phyloP scores from a whole-genome alignment of 306 rosid species.

The Lathyrus oleraceus region DNA sequence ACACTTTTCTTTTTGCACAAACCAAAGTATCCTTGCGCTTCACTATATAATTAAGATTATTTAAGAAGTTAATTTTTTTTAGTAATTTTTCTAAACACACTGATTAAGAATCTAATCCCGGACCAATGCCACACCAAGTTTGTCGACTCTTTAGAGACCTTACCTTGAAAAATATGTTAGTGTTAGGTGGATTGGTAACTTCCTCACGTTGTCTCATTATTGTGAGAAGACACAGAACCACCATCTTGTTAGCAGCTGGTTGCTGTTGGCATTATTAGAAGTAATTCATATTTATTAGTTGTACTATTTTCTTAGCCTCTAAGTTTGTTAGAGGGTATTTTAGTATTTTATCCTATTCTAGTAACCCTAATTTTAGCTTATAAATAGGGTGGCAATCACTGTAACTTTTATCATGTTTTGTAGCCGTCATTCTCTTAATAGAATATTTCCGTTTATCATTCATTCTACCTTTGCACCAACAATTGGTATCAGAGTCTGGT shows the following conservation, averaged over 20 bases:
- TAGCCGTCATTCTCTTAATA: too few species aligned
- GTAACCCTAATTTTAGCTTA: too few species aligned
- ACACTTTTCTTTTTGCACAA: background rate
- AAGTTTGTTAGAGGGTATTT: too few species aligned
- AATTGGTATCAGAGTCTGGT: too few species aligned
- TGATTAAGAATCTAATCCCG: background rate
- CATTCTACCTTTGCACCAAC: too few species aligned
- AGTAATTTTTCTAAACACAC: background rate
- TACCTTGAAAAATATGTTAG: conserved; percentile 8
- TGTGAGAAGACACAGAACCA: conserved; percentile 1
- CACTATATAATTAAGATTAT: background rate
- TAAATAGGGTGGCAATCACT: too few species aligned
- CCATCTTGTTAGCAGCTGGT: background rate
- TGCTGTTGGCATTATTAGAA: too few species aligned
- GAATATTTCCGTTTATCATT: too few species aligned
- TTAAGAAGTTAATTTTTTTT: background rate
- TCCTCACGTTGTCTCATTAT: conserved; percentile 6
- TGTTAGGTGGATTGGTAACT: conserved; percentile 5
- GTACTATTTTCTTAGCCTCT: too few species aligned
- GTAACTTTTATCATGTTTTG: too few species aligned
- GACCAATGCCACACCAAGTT: background rate
- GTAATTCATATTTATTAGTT: too few species aligned
- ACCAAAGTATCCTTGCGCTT: background rate
- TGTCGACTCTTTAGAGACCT: conserved; percentile 1
- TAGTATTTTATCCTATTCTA: too few species aligned